Evolutionary conservation across 2,329 filamentous ascomycete species (phyloP).

Genomic region (Epichloe hybrida): DNA sequence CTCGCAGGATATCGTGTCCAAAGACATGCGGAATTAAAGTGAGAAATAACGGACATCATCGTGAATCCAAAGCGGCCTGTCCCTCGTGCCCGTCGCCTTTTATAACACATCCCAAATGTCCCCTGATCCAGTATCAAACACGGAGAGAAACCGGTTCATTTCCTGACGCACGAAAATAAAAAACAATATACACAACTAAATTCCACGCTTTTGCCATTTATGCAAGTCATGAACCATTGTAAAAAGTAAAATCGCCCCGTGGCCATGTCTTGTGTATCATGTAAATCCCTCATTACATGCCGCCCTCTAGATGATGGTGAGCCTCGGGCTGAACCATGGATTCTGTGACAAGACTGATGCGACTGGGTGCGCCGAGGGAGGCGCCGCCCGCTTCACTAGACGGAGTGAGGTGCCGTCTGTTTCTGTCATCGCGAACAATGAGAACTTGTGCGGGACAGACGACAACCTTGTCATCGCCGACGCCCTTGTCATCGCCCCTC

Average conservation of each 20-base stretch:
- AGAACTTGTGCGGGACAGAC: slow-evolving; percentile 92
- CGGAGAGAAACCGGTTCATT: neutral
- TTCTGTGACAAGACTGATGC: slow-evolving; percentile 24
- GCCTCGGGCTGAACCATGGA: slow-evolving; percentile 19
- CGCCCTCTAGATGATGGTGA: slow-evolving; percentile 18
- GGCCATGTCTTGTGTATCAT: neutral
- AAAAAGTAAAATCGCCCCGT: neutral
- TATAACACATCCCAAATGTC: neutral
- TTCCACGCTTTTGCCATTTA: neutral
- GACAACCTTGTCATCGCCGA: slow-evolving; percentile 87
- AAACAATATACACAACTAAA: neutral
- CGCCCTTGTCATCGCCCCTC: slow-evolving; percentile 77
- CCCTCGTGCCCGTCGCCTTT: neutral
- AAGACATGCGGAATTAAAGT: neutral
- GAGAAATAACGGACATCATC: neutral
- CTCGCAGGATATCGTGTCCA: neutral
- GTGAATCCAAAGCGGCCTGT: neutral
- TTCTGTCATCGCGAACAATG: slow-evolving; percentile 43
- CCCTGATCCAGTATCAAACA: neutral
- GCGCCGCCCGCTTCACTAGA: slow-evolving; percentile 39
- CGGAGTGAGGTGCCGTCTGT: slow-evolving; percentile 26
- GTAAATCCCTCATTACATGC: slow-evolving; percentile 14
- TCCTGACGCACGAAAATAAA: neutral
- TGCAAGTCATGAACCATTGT: neutral
- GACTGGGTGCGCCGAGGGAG: slow-evolving; percentile 25